Base-by-base conservation (phyloP, 495 filamentous ascomycete species). In the Podospora fimiseda region DNA sequence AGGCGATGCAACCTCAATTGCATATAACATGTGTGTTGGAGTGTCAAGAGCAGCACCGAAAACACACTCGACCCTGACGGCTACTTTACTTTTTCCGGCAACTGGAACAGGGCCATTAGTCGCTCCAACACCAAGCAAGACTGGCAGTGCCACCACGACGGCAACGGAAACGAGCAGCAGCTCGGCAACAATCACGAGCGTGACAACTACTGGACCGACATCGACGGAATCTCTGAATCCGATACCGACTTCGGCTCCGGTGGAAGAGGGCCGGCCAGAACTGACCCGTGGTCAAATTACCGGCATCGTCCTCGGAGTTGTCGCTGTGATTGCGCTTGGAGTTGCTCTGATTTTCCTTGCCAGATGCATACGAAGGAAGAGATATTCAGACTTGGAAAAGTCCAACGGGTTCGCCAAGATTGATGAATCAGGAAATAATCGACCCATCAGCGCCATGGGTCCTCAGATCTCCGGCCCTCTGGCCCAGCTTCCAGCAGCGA, bases 11-110 rank as follows among this genome's bases (percentile, higher is more conserved):
- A 62, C 57, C 9, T 58, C 62, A 6, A 70, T 69, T 37, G 80
- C 75, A 15, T 82, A 81, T 58, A 63, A 68, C 45, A 83, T 88
- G 64, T 89, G 85, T 55, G 67, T 70, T 41, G 72, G 71, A 1
- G 66, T 84, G 18, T 46, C 67, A 11, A 71, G 70, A 16, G 79
- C 83, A 30, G 60, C 81, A 16, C 65, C 75, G 9, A 76, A 75
- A 55, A 87, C 84, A 11, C 83, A 85, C 67, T 51, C 73, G 27
- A 76, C 77, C 8, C 78, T 87, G 18, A 79, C 78, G 6, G 82
- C 84, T 11, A 84, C 81, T 0, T 64, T 82, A 27, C 61, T 80
- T 13, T 47, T 70, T 27, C 60, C 60, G 16, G 59, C 46, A 13
- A 41, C 65, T 7, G 63, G 61, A 18, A 59, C 62, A 6, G 61